Base-by-base conservation (phyloP, 352 stramenopile genomes). In the Pythium rishiriense region DNA sequence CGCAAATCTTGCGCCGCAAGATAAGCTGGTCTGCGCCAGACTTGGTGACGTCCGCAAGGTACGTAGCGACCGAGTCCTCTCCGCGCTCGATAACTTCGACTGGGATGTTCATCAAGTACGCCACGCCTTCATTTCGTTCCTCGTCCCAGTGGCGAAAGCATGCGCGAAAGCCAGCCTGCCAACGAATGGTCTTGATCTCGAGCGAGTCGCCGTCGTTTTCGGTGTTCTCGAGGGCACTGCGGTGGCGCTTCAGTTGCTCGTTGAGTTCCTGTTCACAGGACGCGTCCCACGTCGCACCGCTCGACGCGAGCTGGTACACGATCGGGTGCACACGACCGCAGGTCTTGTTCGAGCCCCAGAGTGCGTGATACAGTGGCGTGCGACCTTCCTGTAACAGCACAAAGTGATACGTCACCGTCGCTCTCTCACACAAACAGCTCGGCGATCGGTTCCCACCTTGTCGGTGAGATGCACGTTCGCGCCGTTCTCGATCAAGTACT, bases 1-100 rank as follows among this genome's bases (percentile, higher is more conserved):
- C 58, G 29, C 72, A 76, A 0, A 76, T 33, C 28, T 79, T 79
- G 9, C 37, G 62, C 5, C 68, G 72, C 24, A 62, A 71, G 0
- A 69, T 29, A 28, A 62, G 31, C 4, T 62, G 43, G 22, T 54
- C 42, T 4, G 25, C 26, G 19, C 9, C 47, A 9, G 41, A 49
- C 25, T 47, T 63, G 33, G 28, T 41, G 9, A 64, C 5, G 15
- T 59, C 48, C 5, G 33, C 26, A 7, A 69, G 62, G 24, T 74
- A 76, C 0, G 62, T 67, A 1, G 41, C 33, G 28, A 74, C 70
- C 25, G 55, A 63, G 39, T 53, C 22, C 15, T 55, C 56, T 7
- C 56, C 63, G 15, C 63, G 63, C 19, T 43, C 39, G 28, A 72
- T 72, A 35, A 78, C 67, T 39, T 74, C 68, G 3, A 53, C 24